phyloP scores from a whole-genome alignment of 257 asterid genomes.

The Gardenia jasminoides region DNA sequence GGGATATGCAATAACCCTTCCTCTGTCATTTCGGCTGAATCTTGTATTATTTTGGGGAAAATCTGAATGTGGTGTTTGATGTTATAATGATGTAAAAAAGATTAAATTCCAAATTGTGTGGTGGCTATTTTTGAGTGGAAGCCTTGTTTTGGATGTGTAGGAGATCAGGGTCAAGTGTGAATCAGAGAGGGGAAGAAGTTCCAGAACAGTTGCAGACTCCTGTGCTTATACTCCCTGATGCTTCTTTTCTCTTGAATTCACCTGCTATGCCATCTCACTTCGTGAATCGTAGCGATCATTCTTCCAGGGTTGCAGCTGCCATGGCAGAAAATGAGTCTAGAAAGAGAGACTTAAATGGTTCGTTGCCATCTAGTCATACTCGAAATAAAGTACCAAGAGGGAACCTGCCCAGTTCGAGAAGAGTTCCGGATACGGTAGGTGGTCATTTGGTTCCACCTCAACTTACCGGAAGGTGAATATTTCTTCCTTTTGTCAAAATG shows the following conservation, averaged over 20 bases:
- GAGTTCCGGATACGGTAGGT: constrained; percentile 58
- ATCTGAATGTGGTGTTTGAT: not conserved
- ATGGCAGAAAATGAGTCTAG: constrained; percentile 70
- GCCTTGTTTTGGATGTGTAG: constrained; percentile 26
- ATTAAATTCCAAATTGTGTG: too few species aligned
- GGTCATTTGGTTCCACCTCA: constrained; percentile 80
- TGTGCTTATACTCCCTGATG: constrained; percentile 70
- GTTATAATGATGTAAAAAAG: not conserved
- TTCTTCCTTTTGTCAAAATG: not conserved
- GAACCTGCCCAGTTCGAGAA: constrained; percentile 54
- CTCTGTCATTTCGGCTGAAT: not conserved
- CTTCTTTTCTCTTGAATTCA: constrained; percentile 66
- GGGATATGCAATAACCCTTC: not conserved
- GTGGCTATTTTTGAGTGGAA: too few species aligned
- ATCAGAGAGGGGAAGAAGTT: constrained; percentile 26
- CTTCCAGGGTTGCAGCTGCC: constrained; percentile 85
- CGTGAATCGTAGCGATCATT: constrained; percentile 44
- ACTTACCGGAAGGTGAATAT: constrained; percentile 71
- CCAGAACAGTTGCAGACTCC: constrained; percentile 34
- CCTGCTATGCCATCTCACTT: constrained; percentile 47
- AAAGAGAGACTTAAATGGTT: constrained; percentile 58
- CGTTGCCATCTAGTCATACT: constrained; percentile 43
- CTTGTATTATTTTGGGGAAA: not conserved
- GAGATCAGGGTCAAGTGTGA: constrained; percentile 27
- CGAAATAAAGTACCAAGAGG: constrained; percentile 76